A percentile compares a stretch with the other conserved stretches of the same genome.
These are phyloP conservation scores for Pythium scleroteichum DNA, from an alignment of 352 stramenopile species.

Conservation along the genomic window DNA sequence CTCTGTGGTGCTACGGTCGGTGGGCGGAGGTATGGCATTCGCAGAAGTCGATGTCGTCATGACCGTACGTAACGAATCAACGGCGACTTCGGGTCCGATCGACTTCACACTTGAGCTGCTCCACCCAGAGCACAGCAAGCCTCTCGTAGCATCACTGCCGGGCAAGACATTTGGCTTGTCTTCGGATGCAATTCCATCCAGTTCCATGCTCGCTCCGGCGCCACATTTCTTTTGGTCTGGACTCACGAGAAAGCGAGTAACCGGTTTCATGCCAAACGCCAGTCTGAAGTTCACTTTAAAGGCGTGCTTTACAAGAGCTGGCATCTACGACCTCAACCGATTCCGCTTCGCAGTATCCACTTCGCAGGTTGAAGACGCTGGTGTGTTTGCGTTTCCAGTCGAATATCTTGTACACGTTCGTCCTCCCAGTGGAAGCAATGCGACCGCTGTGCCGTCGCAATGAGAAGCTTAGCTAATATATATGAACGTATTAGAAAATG, in stretches of 20 bases:
- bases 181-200: background rate
- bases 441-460: background rate
- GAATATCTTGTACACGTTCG: slow-evolving; percentile 79
- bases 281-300: slow-evolving; percentile 54
- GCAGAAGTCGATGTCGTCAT: slow-evolving; percentile 73
- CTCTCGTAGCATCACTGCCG: slow-evolving; percentile 21
- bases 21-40: slow-evolving; percentile 26
- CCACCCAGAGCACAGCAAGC: slow-evolving; percentile 64
- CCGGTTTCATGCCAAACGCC: slow-evolving; percentile 47
- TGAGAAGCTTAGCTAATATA: background rate
- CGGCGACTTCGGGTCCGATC: slow-evolving; percentile 48
- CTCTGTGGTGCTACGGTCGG: slow-evolving; percentile 32
- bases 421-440: background rate
- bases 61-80: slow-evolving; percentile 71
- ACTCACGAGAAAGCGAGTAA: slow-evolving; percentile 70
- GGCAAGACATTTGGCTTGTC: background rate
- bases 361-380: slow-evolving; percentile 18
- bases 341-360: slow-evolving; percentile 66
- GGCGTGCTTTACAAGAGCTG: slow-evolving; percentile 70
- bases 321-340: slow-evolving; percentile 84
- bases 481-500: too few relatives aligned
- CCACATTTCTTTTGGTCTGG: slow-evolving; percentile 83
- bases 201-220: slow-evolving; percentile 25
- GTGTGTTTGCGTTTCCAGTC: slow-evolving; percentile 68
- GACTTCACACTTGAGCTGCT: slow-evolving; percentile 83